Conservation (phyloP, 179 eudicot species). For the Pouteria campechiana region DNA sequence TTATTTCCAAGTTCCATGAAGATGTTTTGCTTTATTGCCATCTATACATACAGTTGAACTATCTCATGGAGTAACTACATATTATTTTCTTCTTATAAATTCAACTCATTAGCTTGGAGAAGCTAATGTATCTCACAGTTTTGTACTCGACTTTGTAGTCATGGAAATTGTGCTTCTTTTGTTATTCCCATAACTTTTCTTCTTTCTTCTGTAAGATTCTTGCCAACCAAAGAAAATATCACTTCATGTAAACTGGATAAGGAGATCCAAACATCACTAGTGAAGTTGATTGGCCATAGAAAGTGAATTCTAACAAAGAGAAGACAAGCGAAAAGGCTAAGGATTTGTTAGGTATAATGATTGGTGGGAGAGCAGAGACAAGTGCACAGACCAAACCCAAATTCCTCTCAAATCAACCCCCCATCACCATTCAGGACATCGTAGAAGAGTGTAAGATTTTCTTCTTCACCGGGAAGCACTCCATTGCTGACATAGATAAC, state of each 20-base stretch:
- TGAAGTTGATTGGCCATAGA: slow-evolving; percentile 39
- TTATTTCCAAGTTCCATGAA: no score
- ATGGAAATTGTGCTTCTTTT: background rate
- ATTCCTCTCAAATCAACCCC: slow-evolving; percentile 2
- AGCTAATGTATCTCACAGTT: background rate
- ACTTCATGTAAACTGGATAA: slow-evolving; percentile 66
- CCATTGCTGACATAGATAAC: slow-evolving; percentile 64
- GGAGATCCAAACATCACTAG: slow-evolving; percentile 51
- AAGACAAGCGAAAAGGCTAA: slow-evolving; percentile 31
- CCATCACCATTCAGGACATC: slow-evolving; percentile 34
- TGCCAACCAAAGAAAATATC: slow-evolving; percentile 61
- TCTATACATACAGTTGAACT: no score
- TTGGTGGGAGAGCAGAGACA: slow-evolving; percentile 1
- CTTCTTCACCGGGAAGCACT: slow-evolving; percentile 60
- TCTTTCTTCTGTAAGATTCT: slow-evolving; percentile 19
- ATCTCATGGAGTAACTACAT: no score
- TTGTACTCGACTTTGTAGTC: background rate
- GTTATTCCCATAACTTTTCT: no score
- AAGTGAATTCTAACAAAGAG: slow-evolving; percentile 15
- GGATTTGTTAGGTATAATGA: slow-evolving; percentile 74
- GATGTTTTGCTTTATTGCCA: no score
- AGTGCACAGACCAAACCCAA: no score
- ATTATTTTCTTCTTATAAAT: no score
- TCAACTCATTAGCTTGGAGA: background rate
- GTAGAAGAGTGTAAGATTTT: slow-evolving; percentile 70